Conservation (phyloP, 148 eudicot genomes). For the Spergularia marina region DNA sequence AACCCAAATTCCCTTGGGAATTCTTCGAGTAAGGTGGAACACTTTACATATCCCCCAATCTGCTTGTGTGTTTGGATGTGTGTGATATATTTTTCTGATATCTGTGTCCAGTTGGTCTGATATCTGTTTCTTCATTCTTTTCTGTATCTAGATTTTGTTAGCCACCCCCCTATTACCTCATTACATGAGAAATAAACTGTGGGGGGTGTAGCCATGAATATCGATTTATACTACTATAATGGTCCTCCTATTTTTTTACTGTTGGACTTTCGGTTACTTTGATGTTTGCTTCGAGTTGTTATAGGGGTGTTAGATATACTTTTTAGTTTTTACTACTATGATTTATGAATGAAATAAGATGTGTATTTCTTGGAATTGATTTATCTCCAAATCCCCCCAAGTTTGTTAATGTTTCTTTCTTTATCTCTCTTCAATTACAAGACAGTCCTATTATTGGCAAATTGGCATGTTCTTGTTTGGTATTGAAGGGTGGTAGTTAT, state of each 20-base stretch:
- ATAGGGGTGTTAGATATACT: conserved; percentile 2
- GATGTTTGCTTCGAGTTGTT: conserved; percentile 13
- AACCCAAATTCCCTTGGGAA: conserved; percentile 76
- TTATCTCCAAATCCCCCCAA: conserved; percentile 5
- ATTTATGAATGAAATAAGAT: conserved; percentile 8
- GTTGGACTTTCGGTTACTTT: neutral
- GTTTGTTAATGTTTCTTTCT: conserved; percentile 7
- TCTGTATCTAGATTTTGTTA: conserved; percentile 65
- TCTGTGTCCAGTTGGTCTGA: conserved; percentile 47
- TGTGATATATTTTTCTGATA: conserved; percentile 30
- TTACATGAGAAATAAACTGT: conserved; percentile 45
- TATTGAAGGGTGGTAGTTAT: conserved; percentile 21
- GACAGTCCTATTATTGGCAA: conserved; percentile 32
- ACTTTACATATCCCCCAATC: conserved; percentile 28
- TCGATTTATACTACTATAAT: conserved; percentile 26
- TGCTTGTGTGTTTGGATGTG: conserved; percentile 49
- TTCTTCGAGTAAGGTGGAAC: conserved; percentile 50
- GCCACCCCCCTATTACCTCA: conserved; percentile 33
- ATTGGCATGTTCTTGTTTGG: conserved; percentile 21
- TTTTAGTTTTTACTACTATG: neutral
- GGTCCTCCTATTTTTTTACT: conserved; percentile 25
- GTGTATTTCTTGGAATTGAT: conserved; percentile 20
- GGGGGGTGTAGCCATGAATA: conserved; percentile 35
- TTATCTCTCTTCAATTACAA: conserved; percentile 23
- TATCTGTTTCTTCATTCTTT: conserved; percentile 63